Evolutionary conservation across 352 stramenopile genomes (phyloP).

Genomic region (Phytopythium montanum): DNA sequence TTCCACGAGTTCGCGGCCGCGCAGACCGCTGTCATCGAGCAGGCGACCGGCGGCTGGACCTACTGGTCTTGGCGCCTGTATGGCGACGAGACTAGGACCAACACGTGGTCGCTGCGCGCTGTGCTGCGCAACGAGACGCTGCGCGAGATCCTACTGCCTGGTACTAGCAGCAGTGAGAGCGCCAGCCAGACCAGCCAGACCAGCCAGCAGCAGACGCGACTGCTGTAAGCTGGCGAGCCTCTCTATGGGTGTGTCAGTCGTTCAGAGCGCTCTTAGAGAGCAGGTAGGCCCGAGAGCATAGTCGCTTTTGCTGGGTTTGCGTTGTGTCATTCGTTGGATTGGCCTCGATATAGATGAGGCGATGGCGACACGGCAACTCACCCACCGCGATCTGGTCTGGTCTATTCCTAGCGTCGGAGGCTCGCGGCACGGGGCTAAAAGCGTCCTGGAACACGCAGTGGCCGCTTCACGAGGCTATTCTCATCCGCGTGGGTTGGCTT

Average conservation of each 20-base stretch:
- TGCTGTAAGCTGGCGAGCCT: not conserved
- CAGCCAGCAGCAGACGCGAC: slow-evolving; percentile 1
- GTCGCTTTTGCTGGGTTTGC: not conserved
- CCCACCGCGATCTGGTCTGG: not conserved
- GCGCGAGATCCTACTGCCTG: slow-evolving; percentile 23
- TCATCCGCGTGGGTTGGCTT: not conserved
- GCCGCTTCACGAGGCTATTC: not conserved
- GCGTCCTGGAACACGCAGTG: not conserved
- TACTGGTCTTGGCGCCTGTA: slow-evolving; percentile 79
- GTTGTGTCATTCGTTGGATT: not conserved
- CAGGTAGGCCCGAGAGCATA: not conserved
- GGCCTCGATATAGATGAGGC: not conserved
- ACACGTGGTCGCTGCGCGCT: slow-evolving; percentile 63
- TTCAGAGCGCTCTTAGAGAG: not conserved
- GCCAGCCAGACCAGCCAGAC: slow-evolving; percentile 1
- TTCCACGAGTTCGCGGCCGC: slow-evolving; percentile 50
- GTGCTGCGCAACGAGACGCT: slow-evolving; percentile 46
- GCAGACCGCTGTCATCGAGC: slow-evolving; percentile 47
- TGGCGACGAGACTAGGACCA: slow-evolving; percentile 48
- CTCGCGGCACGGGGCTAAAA: not conserved
- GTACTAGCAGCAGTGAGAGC: slow-evolving; percentile 8
- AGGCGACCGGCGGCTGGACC: slow-evolving; percentile 54
- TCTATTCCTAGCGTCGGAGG: not conserved
- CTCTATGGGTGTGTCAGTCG: not conserved
- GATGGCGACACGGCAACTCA: not conserved